These are phyloP conservation scores for Solanum pinnatisectum DNA, from an alignment of 257 asterid species.

Conservation along the genomic window DNA sequence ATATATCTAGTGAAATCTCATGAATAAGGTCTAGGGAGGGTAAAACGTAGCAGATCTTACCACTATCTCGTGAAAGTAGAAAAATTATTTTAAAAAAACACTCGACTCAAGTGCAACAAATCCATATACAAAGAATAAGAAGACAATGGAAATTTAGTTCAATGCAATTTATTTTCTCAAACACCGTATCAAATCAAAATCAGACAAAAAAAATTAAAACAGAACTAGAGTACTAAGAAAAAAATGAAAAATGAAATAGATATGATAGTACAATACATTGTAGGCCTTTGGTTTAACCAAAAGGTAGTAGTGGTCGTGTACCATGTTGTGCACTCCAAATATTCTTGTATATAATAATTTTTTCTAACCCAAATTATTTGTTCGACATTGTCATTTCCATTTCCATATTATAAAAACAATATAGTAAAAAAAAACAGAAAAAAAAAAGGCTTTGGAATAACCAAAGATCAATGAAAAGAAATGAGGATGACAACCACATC, in stretches of 20 bases:
- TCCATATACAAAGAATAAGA: too few species aligned
- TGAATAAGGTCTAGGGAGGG: background rate
- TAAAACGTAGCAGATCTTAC: background rate
- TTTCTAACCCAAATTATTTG: slow-evolving; percentile 24
- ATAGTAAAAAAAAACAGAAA: background rate
- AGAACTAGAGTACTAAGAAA: background rate
- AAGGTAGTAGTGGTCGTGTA: background rate
- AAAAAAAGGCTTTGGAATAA: slow-evolving; percentile 41
- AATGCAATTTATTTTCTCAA: too few species aligned
- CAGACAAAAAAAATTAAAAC: too few species aligned
- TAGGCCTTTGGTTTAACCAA: slow-evolving; percentile 1
- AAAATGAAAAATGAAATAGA: background rate
- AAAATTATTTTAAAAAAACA: accelerated
- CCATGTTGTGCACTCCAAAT: slow-evolving; percentile 20
- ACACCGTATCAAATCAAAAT: too few species aligned
- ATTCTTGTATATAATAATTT: slow-evolving; percentile 9
- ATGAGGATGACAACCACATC: slow-evolving; percentile 50
- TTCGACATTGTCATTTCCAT: slow-evolving; percentile 35
- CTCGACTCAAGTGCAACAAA: background rate
- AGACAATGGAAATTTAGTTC: too few species aligned
- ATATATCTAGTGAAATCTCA: background rate
- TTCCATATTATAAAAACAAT: background rate
- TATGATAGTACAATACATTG: background rate
- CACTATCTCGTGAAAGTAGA: background rate
- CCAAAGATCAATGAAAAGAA: slow-evolving; percentile 32